These are phyloP conservation scores for Lasiodiplodia theobromae DNA, from an alignment of 2,329 filamentous ascomycete species.

Conservation along the genomic window DNA sequence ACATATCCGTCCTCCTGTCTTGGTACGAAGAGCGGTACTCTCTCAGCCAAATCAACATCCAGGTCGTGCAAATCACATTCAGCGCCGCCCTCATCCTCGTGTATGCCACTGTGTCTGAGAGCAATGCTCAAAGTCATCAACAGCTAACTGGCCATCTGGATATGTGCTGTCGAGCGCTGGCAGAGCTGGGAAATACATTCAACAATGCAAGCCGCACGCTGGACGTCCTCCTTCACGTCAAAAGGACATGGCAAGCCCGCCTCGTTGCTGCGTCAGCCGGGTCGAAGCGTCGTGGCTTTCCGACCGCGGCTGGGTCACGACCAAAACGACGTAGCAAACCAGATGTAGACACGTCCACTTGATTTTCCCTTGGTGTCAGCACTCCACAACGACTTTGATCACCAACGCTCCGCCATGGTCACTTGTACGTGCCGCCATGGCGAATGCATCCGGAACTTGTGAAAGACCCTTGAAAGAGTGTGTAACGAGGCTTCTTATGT, in stretches of 20 bases:
- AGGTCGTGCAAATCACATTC: constrained; percentile 54
- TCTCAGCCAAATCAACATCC: constrained; percentile 53
- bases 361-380: not conserved
- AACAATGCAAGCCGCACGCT: constrained; percentile 44
- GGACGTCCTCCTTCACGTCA: constrained; percentile 14
- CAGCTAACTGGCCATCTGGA: constrained; percentile 47
- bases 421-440: not conserved
- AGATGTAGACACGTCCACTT: not conserved
- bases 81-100: constrained; percentile 50
- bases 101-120: constrained; percentile 38
- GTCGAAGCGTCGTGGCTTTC: constrained; percentile 1
- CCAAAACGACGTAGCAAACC: not conserved
- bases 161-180: constrained; percentile 52
- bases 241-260: constrained; percentile 8
- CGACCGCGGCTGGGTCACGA: not conserved
- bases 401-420: not conserved
- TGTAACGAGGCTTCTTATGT: not conserved
- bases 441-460: not conserved
- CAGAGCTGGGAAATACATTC: constrained; percentile 50
- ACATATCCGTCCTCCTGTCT: constrained; percentile 49
- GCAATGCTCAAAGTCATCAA: constrained; percentile 20
- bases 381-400: not conserved
- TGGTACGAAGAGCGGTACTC: constrained; percentile 52
- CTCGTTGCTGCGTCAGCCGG: constrained; percentile 1
- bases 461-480: not conserved